phyloP scores from a whole-genome alignment of 768 basidiomycete species.

The Gymnopilus junonius region DNA sequence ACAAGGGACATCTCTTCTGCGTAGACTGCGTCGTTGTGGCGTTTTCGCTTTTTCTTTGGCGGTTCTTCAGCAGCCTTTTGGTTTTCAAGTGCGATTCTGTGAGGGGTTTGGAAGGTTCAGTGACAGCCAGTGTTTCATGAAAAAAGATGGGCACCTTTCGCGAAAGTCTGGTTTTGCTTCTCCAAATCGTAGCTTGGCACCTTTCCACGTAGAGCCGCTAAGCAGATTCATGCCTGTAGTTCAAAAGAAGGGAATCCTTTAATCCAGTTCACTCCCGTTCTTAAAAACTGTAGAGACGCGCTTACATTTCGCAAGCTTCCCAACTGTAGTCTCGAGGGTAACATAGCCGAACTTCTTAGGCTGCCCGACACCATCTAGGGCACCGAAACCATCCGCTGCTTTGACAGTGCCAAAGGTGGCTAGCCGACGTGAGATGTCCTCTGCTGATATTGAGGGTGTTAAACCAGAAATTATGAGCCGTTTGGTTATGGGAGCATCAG shows the following conservation, averaged over 20 bases:
- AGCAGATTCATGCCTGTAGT: conserved; percentile 69
- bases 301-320: conserved; percentile 69
- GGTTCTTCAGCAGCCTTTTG: conserved; percentile 32
- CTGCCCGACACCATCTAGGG: conserved; percentile 64
- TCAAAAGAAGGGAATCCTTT: background rate
- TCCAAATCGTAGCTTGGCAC: conserved; percentile 80
- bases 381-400: conserved; percentile 71
- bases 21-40: conserved; percentile 39
- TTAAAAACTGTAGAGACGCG: conserved; percentile 5
- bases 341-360: conserved; percentile 76
- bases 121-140: background rate
- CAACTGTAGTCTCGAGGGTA: conserved; percentile 66
- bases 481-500: conserved; percentile 47
- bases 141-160: conserved; percentile 52
- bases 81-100: conserved; percentile 33
- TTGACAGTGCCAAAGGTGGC: conserved; percentile 71
- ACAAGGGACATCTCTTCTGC: conserved; percentile 68
- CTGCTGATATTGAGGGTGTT: conserved; percentile 61
- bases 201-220: conserved; percentile 87
- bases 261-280: conserved; percentile 5
- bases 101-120: conserved; percentile 13
- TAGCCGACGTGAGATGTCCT: conserved; percentile 62
- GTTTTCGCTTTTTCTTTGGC: conserved; percentile 49
- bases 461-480: conserved; percentile 78
- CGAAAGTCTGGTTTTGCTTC: conserved; percentile 80